Base-by-base conservation (phyloP, 768 basidiomycete species). In the Hemileccinum impolitum region DNA sequence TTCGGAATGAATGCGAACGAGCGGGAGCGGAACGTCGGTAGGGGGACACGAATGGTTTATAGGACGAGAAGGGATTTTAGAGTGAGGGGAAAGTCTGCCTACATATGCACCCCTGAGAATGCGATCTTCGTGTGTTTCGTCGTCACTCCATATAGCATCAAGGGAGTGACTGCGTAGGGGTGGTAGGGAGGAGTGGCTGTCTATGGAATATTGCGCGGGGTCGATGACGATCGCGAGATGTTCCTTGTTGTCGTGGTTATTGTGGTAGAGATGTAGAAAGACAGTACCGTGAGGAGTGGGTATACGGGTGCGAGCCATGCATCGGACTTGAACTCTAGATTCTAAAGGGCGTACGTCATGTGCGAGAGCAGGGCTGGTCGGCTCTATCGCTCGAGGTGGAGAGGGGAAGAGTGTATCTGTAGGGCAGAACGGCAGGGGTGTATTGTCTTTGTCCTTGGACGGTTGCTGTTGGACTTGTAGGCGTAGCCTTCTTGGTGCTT, bases 191-290 rank as follows among this genome's bases (percentile, higher is more conserved):
- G 64, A 54, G 11, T 69, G 69, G 6, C 61, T 43, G 13, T 74
- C 59, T n/a, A 75, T 75, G 41, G 73, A 71, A 47, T 92, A 78
- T 67, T 98, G 96, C 0, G 86, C 87, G 18, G 92, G 80, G 67
- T 98, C 96, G 45, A 94, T 79, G 52, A 99, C 94, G 51, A 99
- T 82, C 1, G 95, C 95, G 15, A 99, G 80, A 64, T 99, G 96
- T 62, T 99, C 96, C 68, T 98, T 98, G 65, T 65, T 74, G 71
- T 98, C 96, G 45, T 77, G 81, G 59, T 85, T 89, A 66, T 96
- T 98, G 68, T 93, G 91, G 72, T 98, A 98, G 46, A 98, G 72
- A 61, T 98, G 93, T 10, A 98, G 77, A 71, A 97, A 97, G 15
- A 86, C 82, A 12, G 90, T 84, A 6, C 94, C 95, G 59, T 98